Conservation (phyloP, 2,329 filamentous ascomycete species). For the Xylaria sp. region DNA sequence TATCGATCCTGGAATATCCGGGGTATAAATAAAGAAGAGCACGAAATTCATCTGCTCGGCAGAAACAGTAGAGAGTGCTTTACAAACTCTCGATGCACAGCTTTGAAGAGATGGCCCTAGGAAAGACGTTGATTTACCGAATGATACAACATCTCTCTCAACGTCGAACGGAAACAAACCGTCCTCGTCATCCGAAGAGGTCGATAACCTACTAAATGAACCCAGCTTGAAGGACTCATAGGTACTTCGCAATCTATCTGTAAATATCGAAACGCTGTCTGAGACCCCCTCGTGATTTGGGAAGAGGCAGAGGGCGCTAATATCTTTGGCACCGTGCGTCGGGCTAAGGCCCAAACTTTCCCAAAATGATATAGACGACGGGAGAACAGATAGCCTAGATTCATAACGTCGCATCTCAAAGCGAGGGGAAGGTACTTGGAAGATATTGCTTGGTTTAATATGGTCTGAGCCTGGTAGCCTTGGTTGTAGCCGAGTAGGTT, state of each 20-base stretch:
- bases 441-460: constrained; percentile 64
- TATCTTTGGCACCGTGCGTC: constrained; percentile 75
- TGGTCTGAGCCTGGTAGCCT: constrained; percentile 61
- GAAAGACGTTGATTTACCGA: constrained; percentile 57
- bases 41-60: constrained; percentile 71
- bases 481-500: constrained; percentile 63
- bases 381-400: constrained; percentile 76
- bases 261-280: constrained; percentile 70
- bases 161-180: constrained; percentile 63
- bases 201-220: constrained; percentile 64
- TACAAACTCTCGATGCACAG: constrained; percentile 61
- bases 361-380: constrained; percentile 82
- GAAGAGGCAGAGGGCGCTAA: constrained; percentile 76
- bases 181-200: constrained; percentile 57
- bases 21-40: constrained; percentile 79
- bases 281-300: constrained; percentile 72
- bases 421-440: constrained; percentile 74
- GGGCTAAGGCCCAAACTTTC: constrained; percentile 81
- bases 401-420: constrained; percentile 78
- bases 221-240: constrained; percentile 83
- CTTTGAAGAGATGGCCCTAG: constrained; percentile 60
- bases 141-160: constrained; percentile 56
- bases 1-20: constrained; percentile 69
- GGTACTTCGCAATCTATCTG: constrained; percentile 73
- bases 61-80: constrained; percentile 57